phyloP scores from a whole-genome alignment of 1,284 basidiomycete genomes.

The Grifola frondosa region DNA sequence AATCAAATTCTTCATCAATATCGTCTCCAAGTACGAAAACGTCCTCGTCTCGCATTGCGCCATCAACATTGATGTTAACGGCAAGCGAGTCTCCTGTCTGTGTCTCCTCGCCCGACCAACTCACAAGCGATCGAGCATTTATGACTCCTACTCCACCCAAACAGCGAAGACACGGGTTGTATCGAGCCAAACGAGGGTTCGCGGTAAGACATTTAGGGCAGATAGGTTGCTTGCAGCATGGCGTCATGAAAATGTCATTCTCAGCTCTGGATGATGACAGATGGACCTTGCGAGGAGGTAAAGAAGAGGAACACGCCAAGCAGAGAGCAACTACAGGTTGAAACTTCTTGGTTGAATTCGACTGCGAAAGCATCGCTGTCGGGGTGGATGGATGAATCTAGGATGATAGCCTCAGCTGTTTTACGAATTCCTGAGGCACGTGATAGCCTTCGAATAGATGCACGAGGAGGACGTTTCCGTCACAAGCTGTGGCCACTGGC shows the following conservation, averaged over 20 bases:
- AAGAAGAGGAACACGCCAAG: slow-evolving; percentile 62
- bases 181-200: slow-evolving; percentile 60
- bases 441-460: no score
- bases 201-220: slow-evolving; percentile 50
- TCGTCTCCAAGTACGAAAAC: slow-evolving; percentile 65
- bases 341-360: no score
- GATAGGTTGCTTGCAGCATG: slow-evolving; percentile 60
- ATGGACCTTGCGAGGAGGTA: slow-evolving; percentile 38
- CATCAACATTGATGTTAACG: slow-evolving; percentile 46
- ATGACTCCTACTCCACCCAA: slow-evolving; percentile 55
- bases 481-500: no score
- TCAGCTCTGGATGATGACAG: slow-evolving; percentile 10
- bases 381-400: no score
- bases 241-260: slow-evolving; percentile 43
- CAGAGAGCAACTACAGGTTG: slow-evolving; percentile 42
- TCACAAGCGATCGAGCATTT: slow-evolving; percentile 20
- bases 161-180: slow-evolving; percentile 66
- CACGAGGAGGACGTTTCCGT: no score
- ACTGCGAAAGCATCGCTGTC: no score
- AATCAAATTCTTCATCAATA: slow-evolving; percentile 45
- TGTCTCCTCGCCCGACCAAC: not conserved
- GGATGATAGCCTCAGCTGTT: no score
- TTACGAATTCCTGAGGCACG: no score
- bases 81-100: no score
- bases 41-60: slow-evolving; percentile 54